Evolutionary conservation across 2,329 filamentous ascomycete species (phyloP), one percentile per base, ranked within the genome.

Genomic region (Epichloe festucae): DNA sequence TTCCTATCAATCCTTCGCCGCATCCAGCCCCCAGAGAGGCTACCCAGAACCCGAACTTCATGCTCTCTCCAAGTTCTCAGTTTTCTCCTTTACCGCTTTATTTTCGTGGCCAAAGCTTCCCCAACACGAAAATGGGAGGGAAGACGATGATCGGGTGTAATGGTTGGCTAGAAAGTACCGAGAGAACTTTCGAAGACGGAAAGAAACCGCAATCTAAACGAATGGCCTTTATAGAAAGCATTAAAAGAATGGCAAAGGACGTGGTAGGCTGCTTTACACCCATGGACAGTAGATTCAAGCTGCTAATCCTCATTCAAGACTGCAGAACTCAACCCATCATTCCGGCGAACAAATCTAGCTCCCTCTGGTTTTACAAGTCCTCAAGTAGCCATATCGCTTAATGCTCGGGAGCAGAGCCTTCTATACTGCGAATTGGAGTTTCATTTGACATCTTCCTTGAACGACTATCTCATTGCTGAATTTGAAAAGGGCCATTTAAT

Each of bases 401-500:
- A 73, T 58, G 67, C 76, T 1, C 73, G 78, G 43, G 77, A 80
- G 63, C 78, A 81, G 59, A 76, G 73, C 48, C 70, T 81, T 8
- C 62, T 81, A 7, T 81, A 79, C 61, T 77, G 76, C 60, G 78
- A 82, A 61, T 70, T 81, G 7, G 77, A 80, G 59, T 81, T 73
- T 56, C 64, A 72, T 52, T 61, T 81, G n/a, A 72, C 70, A 53
- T 72, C 69, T 5, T 71, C 72, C 0, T 61, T 81, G 35, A 73
- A 79, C 52, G 62, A 65, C 11, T 81, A 77, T 63, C 73, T 81
- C 52, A 71, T 68, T 11, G 61, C 67, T 15, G 75, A 81, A 59
- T 68, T 79, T 52, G 72, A 75, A 57, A 70, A 70, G n/a, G 78
- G 77, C n/a, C 75, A 75, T 1, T 66, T 81, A 5, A 67, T 75